Evolutionary conservation across 441 rosid genomes (phyloP).

Genomic region (Populus hybrid): DNA sequence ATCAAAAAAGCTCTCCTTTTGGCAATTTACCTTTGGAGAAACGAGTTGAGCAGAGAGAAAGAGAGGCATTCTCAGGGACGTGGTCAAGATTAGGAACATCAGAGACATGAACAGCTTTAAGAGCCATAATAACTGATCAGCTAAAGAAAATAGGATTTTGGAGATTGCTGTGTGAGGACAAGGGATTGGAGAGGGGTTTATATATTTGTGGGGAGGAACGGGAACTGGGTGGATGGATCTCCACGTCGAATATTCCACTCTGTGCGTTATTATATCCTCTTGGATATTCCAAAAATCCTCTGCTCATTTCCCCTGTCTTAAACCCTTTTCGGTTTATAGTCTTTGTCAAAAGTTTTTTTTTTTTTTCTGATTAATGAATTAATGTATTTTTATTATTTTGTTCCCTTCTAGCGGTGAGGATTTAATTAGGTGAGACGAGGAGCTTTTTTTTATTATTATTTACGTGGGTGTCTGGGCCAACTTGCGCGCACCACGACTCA

Average conservation of each 20-base stretch:
- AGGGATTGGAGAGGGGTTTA: background rate
- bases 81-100: conserved; percentile 54
- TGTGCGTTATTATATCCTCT: conserved; percentile 4
- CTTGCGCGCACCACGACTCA: too few relatives aligned
- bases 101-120: conserved; percentile 52
- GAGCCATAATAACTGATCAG: conserved; percentile 43
- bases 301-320: background rate
- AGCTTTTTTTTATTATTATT: background rate
- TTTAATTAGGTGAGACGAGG: background rate
- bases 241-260: conserved; percentile 15
- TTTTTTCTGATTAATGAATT: background rate
- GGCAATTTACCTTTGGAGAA: conserved; percentile 17
- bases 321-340: background rate
- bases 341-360: background rate
- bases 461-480: too few relatives aligned
- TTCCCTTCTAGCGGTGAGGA: too few relatives aligned
- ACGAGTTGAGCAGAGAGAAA: conserved; percentile 30
- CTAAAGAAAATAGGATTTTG: background rate
- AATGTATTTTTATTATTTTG: background rate
- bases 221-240: background rate
- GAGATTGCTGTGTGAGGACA: background rate
- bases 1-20: background rate
- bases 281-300: conserved; percentile 14
- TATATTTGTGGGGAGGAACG: background rate
- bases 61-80: conserved; percentile 33